Evolutionary conservation across 1,284 basidiomycete genomes (phyloP), one percentile per base, ranked within the genome.

Genomic region (Melampsora americana): DNA sequence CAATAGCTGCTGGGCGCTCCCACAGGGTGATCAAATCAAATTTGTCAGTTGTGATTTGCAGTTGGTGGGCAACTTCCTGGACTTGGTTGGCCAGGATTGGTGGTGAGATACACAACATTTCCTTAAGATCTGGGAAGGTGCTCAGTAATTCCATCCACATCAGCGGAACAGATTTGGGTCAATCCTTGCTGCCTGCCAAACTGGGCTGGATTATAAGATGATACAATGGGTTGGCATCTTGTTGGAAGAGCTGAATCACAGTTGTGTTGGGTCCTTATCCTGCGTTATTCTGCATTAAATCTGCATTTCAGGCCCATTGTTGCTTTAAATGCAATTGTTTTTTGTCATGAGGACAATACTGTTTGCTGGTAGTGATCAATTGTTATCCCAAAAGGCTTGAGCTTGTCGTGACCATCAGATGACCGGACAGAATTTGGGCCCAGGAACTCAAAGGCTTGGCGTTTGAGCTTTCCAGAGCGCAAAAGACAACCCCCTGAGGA

Each of bases 401-500:
- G 28, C 44, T 66, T 66, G 39, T 66, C 65, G 35, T 66, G 65
- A 26, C 65, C 65, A 46, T 66, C 65, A 11, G 65, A 42, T 5
- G 65, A 44, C 65, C 65, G 44, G 65, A 66, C 44, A 39, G 42
- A 23, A 66, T 66, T 66, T 26, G 66, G 66, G 9, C 66, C 66
- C 20, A 5, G 26, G 2, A n/a, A 50, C 7, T 50, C 28, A 44
- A 67, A 67, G 35, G 53, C 44, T n/a, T 44, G 46, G n/a, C 66
- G 46, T 46, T 53, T 11, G 48, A 46, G 53, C 18, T 46, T 26
- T 32, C 53, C 32, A 50, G 42, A 44, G 6, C 39, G 9, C 66
- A 16, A 46, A 67, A 26, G 26, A 28, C 26, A 7, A 67, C 53
- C 26, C 44, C 66, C 30, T 67, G 42, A 1, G 66, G 66, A 28